Conservation (phyloP, 805 yeast species). For the Kodamaea fukazawae region DNA sequence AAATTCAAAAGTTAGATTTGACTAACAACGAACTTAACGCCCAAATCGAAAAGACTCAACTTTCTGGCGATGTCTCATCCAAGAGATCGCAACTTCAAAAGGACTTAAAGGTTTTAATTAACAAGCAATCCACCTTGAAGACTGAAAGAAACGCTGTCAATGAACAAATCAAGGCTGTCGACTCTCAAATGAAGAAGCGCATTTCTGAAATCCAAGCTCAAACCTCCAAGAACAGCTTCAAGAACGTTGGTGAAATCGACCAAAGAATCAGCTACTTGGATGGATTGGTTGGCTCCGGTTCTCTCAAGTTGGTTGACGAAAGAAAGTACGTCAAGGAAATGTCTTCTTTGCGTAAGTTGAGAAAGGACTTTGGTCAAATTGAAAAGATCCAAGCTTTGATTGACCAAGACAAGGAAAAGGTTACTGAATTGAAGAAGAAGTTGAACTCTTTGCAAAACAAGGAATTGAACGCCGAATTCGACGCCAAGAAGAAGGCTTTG, state of each 20-base stretch:
- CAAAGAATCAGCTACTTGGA: conserved; percentile 65
- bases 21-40: conserved; percentile 50
- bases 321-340: conserved; percentile 81
- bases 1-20: conserved; percentile 61
- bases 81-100: conserved; percentile 33
- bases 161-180: conserved; percentile 71
- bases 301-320: conserved; percentile 86
- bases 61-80: conserved; percentile 30
- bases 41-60: conserved; percentile 46
- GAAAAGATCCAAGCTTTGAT: conserved; percentile 75
- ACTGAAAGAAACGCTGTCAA: conserved; percentile 49
- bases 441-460: conserved; percentile 56
- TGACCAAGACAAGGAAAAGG: conserved; percentile 74
- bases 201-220: conserved; percentile 69
- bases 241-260: conserved; percentile 66
- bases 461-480: conserved; percentile 68
- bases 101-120: conserved; percentile 40
- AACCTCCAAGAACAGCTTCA: conserved; percentile 68
- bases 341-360: conserved; percentile 73
- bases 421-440: conserved; percentile 69
- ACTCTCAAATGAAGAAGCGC: conserved; percentile 69
- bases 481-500: conserved; percentile 64
- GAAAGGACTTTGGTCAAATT: conserved; percentile 71
- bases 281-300: conserved; percentile 70
- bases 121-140: conserved; percentile 49